Percentiles rank a stretch among this genome's conserved stretches.
phyloP scores from a whole-genome alignment of 768 basidiomycete genomes.

The Auriculariales sp. region DNA sequence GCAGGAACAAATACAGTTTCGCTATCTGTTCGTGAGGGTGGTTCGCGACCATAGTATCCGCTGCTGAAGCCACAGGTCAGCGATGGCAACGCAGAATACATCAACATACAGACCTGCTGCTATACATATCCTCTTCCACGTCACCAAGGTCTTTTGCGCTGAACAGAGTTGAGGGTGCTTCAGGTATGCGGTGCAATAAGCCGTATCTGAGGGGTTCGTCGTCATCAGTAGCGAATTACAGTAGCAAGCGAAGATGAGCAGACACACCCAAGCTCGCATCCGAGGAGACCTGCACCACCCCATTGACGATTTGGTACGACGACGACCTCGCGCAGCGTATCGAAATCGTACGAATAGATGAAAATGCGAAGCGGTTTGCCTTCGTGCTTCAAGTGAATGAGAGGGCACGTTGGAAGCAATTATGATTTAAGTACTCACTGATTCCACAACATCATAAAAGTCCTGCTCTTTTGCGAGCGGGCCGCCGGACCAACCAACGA shows the following conservation, averaged over 20 bases:
- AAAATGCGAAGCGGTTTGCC: conserved; percentile 90
- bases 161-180: not conserved
- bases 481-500: conserved; percentile 89
- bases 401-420: conserved; percentile 2
- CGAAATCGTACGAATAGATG: conserved; percentile 94
- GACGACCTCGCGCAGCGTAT: conserved; percentile 85
- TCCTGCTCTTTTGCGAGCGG: conserved; percentile 83
- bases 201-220: not conserved
- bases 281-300: conserved; percentile 92
- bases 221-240: not conserved
- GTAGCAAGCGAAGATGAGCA: not conserved
- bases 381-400: conserved; percentile 45
- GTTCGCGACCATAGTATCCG: no score
- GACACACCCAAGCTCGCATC: conserved; percentile 86
- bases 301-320: conserved; percentile 92
- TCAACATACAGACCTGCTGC: not conserved
- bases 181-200: not conserved
- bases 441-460: conserved; percentile 92
- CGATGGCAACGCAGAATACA: not conserved
- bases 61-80: not conserved
- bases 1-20: not conserved
- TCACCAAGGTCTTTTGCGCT: not conserved
- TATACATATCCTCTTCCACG: not conserved
- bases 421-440: conserved; percentile 36
- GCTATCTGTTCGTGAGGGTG: not conserved